Conservation (phyloP, 345 rosid species). For the Punica granatum region DNA sequence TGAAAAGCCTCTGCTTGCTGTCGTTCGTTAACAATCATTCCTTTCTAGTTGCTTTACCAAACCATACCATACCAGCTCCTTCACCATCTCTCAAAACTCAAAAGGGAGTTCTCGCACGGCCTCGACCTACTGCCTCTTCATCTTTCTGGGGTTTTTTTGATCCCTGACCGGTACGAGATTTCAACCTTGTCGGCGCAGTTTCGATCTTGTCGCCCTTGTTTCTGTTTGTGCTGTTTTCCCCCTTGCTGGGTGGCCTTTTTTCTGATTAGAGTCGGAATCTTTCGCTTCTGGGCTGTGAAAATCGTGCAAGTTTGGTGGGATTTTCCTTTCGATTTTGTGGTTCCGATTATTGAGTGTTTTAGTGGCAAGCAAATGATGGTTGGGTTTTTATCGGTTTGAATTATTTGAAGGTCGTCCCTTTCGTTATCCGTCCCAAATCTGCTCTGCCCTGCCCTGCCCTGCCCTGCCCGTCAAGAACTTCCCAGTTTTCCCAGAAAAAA, state of each 20-base stretch:
- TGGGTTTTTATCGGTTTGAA: background rate
- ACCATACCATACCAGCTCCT: no score
- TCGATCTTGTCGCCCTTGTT: background rate
- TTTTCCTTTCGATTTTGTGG: background rate
- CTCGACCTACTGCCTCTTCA: no score
- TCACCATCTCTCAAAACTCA: no score
- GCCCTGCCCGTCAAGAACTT: background rate
- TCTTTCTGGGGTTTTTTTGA: no score
- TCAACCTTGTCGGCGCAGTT: background rate
- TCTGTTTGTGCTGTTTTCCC: background rate
- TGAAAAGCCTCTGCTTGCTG: no score
- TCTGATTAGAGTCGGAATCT: background rate
- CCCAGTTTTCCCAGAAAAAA: background rate
- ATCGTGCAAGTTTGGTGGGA: background rate
- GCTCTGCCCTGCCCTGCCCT: no score
- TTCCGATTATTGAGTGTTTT: background rate
- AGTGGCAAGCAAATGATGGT: background rate
- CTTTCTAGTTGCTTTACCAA: no score
- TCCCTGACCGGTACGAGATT: background rate
- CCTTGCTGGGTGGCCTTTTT: background rate
- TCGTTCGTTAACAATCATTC: no score
- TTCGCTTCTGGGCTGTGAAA: background rate
- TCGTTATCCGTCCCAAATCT: background rate
- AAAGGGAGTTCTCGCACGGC: no score
- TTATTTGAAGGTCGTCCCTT: background rate